These are phyloP conservation scores for Hymenoscyphus salicellus DNA, from an alignment of 2,329 filamentous ascomycete genomes.

Conservation along the genomic window DNA sequence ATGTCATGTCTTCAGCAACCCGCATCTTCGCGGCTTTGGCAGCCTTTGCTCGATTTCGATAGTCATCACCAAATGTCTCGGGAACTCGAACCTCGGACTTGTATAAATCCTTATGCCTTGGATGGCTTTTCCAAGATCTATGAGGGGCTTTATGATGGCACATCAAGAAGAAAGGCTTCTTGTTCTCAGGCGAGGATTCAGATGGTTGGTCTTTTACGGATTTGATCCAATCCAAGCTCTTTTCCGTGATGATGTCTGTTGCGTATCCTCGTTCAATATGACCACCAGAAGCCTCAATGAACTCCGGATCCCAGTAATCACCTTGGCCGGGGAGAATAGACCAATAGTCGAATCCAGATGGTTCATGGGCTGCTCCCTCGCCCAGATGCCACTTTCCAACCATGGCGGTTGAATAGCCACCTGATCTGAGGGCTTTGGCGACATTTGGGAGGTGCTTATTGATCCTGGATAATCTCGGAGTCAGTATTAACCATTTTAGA, in stretches of 20 bases:
- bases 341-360: neutral
- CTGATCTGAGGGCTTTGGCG: conserved; percentile 43
- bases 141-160: neutral
- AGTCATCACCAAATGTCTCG: neutral
- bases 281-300: neutral
- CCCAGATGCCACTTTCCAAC: neutral
- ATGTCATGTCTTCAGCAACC: neutral
- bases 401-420: neutral
- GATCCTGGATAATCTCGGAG: conserved; percentile 33
- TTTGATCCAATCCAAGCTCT: neutral
- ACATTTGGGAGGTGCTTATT: conserved; percentile 51
- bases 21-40: neutral
- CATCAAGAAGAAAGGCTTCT: neutral
- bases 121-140: neutral
- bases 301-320: neutral
- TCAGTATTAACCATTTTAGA: too few relatives aligned
- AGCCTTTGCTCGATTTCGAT: neutral
- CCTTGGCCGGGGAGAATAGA: neutral
- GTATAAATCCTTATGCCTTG: conserved; percentile 1
- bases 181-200: neutral
- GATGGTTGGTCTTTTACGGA: neutral
- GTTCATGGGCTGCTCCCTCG: neutral
- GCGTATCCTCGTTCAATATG: neutral
- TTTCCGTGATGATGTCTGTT: neutral
- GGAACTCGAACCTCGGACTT: neutral